Conservation (phyloP, 306 rosid species). For the Albizia julibrissin region DNA sequence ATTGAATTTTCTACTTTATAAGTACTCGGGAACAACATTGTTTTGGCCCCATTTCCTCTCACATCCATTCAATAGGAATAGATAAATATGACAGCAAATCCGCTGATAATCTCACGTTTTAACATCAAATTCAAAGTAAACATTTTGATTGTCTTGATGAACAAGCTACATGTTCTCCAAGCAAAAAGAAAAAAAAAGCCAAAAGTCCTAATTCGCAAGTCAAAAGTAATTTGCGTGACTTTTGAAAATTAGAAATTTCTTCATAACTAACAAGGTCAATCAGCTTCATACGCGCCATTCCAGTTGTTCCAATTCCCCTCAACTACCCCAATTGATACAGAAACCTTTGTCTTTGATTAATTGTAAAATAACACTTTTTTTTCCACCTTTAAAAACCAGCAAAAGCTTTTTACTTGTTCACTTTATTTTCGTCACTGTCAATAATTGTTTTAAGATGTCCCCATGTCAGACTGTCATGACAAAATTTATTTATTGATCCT, state of each 20-base stretch:
- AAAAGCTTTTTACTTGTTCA: too few species aligned
- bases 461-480: background rate
- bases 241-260: constrained; percentile 4
- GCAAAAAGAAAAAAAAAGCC: background rate
- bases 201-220: background rate
- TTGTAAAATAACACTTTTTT: too few species aligned
- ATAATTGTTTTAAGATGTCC: background rate
- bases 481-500: background rate
- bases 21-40: too few species aligned
- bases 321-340: background rate
- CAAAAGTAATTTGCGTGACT: background rate
- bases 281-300: background rate
- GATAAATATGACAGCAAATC: background rate
- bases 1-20: too few species aligned
- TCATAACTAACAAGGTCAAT: background rate
- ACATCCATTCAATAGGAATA: background rate
- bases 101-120: background rate
- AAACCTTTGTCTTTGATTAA: background rate
- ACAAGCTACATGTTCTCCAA: background rate
- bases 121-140: constrained; percentile 15
- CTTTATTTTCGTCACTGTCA: background rate
- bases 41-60: background rate
- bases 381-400: background rate
- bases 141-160: background rate
- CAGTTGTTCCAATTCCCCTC: background rate